These are phyloP conservation scores for Amylocarpus encephaloides DNA, from an alignment of 2,329 filamentous ascomycete genomes.

Conservation along the genomic window DNA sequence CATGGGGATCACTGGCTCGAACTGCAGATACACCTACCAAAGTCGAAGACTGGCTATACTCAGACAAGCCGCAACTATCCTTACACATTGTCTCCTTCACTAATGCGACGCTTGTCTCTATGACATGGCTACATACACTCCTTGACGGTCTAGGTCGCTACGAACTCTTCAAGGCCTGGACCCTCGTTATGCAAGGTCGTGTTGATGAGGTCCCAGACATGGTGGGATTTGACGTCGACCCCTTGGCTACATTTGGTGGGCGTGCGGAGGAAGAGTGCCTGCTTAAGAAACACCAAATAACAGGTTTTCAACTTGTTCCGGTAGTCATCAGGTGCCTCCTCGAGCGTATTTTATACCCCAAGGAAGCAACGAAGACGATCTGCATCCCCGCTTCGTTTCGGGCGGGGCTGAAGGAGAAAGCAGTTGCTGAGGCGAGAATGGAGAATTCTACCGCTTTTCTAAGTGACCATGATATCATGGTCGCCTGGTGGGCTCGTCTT, in stretches of 20 bases:
- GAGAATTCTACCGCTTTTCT: slow-evolving; percentile 32
- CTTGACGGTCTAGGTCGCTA: slow-evolving; percentile 41
- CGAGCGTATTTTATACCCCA: slow-evolving; percentile 27
- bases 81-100: slow-evolving; percentile 43
- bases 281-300: slow-evolving; percentile 25
- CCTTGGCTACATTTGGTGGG: slow-evolving; percentile 27
- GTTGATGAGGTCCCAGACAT: not conserved
- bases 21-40: slow-evolving; percentile 25
- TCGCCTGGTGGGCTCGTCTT: slow-evolving; percentile 36
- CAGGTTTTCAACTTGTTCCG: slow-evolving; percentile 25
- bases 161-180: slow-evolving; percentile 41
- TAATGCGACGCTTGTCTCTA: slow-evolving; percentile 43
- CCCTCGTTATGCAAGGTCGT: not conserved
- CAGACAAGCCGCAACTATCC: slow-evolving; percentile 40
- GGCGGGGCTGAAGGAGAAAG: slow-evolving; percentile 27
- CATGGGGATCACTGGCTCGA: slow-evolving; percentile 27
- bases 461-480: slow-evolving; percentile 42
- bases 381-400: slow-evolving; percentile 35
- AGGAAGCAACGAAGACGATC: slow-evolving; percentile 28
- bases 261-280: slow-evolving; percentile 27
- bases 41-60: slow-evolving; percentile 36
- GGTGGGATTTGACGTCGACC: slow-evolving; percentile 31
- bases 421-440: slow-evolving; percentile 28
- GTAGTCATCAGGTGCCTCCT: slow-evolving; percentile 34
- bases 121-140: slow-evolving; percentile 43